Base-by-base conservation (phyloP, 1,284 basidiomycete species). In the Malassezia obtusa region DNA sequence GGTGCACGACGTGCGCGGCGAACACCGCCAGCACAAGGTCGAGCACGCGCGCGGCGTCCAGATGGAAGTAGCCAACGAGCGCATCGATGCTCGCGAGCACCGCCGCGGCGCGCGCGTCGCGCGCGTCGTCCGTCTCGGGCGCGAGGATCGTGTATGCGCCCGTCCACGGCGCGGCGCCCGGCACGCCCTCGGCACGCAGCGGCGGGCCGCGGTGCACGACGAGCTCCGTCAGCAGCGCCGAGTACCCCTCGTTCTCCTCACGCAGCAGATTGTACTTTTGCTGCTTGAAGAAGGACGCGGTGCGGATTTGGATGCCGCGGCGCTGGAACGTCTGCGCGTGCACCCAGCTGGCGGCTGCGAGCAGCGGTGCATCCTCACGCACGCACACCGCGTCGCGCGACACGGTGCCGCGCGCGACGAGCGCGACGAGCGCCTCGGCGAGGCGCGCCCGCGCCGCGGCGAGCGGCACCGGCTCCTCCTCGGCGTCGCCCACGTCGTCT, bases 221-320 rank as follows among this genome's bases (percentile, higher is more conserved):
- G 36, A 96, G 77, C 68, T 91, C 88, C 9, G 85, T 83, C 28
- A 86, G 82, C 31, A 98, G 81, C 68, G 91, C 90, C 66, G 88
- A 87, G 77, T 90, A 98, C 5, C 94, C 94, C 77, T 98, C 91
- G 0, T 89, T 91, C 64, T 94, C 89, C 76, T 99, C 94, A 36
- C 94, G 85, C 10, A 96, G 80, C 30, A 99, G 81, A 68, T 98
- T 99, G 79, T 90, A 95, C 76, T 95, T 96, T 76, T 90, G 90
- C 75, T 98, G 94, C 75, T 92, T 95, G 80, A 92, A 98, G 76
- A 63, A 58, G 12, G 46, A 55, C 4, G 64, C 58, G 15, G 71
- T 73, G 40, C 68, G 67, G 50, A 73, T 58, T 41, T 65, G 65
- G 17, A 70, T 60, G 10, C 57, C 58, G 17, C 65, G 68, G 24